Conservation (phyloP, 2,329 filamentous ascomycete species). For the Rutstroemia sydowiana region DNA sequence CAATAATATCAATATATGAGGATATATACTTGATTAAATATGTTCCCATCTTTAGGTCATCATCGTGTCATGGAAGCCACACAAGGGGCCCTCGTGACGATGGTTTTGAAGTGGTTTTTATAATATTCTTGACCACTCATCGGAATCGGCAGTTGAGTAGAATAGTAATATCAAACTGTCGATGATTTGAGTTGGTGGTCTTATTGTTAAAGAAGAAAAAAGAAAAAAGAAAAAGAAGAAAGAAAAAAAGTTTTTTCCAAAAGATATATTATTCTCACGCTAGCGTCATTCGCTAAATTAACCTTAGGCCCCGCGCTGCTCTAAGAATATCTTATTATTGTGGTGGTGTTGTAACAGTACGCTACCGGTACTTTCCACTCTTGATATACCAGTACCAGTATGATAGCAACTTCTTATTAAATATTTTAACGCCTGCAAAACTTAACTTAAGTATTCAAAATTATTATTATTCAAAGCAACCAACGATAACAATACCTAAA, state of each 20-base stretch:
- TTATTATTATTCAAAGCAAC: too few species aligned
- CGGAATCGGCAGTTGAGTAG: slow-evolving; percentile 63
- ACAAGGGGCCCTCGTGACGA: slow-evolving; percentile 62
- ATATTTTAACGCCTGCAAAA: too few species aligned
- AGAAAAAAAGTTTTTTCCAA: slow-evolving; percentile 5
- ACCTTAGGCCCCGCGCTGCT: slow-evolving; percentile 11
- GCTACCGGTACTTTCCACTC: not conserved
- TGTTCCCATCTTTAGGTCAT: slow-evolving; percentile 62
- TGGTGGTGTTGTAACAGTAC: not conserved
- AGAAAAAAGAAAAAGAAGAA: slow-evolving; percentile 22
- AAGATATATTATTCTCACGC: slow-evolving; percentile 6
- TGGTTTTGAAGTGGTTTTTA: slow-evolving; percentile 68
- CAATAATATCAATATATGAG: too few species aligned
- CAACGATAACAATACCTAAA: not conserved
- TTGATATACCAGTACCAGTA: too few species aligned
- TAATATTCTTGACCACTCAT: slow-evolving; percentile 61
- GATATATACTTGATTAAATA: slow-evolving; percentile 1
- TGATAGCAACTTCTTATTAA: too few species aligned
- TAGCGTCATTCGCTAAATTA: slow-evolving; percentile 8
- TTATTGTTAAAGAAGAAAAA: slow-evolving; percentile 40
- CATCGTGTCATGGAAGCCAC: slow-evolving; percentile 57
- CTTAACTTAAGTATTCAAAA: not conserved
- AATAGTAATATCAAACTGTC: slow-evolving; percentile 44
- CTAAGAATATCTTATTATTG: too few species aligned
- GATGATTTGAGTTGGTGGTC: slow-evolving; percentile 73